Evolutionary conservation across 1,284 basidiomycete genomes (phyloP).

Genomic region (Stereum hirsutum): DNA sequence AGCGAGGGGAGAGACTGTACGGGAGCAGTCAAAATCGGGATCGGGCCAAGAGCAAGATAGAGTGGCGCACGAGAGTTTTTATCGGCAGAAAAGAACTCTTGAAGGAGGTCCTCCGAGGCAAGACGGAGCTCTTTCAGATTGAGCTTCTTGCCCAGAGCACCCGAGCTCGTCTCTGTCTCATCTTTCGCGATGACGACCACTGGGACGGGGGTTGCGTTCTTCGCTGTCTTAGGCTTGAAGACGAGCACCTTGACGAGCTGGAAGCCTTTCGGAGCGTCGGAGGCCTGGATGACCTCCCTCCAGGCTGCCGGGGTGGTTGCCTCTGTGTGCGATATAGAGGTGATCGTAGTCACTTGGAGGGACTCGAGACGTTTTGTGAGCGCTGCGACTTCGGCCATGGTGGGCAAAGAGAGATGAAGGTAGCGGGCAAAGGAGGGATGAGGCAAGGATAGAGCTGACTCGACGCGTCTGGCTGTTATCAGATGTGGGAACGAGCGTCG

Average conservation of each 20-base stretch:
- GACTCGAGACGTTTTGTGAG: constrained; percentile 31
- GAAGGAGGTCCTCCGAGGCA: constrained; percentile 82
- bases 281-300: constrained; percentile 50
- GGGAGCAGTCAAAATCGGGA: constrained; percentile 3
- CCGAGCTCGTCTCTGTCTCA: constrained; percentile 71
- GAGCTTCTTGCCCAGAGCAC: constrained; percentile 73
- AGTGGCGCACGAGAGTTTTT: constrained; percentile 75
- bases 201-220: constrained; percentile 76
- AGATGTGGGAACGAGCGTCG: constrained; percentile 15
- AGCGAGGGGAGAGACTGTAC: constrained; percentile 75
- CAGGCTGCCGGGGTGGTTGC: constrained; percentile 60
- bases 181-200: constrained; percentile 85
- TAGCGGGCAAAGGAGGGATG: constrained; percentile 4
- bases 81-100: constrained; percentile 76
- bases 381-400: constrained; percentile 23
- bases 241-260: constrained; percentile 78
- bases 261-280: constrained; percentile 44
- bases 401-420: constrained; percentile 1
- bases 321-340: constrained; percentile 40
- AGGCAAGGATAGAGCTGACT: constrained; percentile 18
- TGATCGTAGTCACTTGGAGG: constrained; percentile 45
- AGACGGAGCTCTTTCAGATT: constrained; percentile 85
- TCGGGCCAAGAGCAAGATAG: constrained; percentile 1
- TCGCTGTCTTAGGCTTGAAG: constrained; percentile 89
- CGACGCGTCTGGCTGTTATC: constrained; percentile 23